phyloP scores from a whole-genome alignment of 208 protist genomes.

The Acanthamoeba healyi region DNA sequence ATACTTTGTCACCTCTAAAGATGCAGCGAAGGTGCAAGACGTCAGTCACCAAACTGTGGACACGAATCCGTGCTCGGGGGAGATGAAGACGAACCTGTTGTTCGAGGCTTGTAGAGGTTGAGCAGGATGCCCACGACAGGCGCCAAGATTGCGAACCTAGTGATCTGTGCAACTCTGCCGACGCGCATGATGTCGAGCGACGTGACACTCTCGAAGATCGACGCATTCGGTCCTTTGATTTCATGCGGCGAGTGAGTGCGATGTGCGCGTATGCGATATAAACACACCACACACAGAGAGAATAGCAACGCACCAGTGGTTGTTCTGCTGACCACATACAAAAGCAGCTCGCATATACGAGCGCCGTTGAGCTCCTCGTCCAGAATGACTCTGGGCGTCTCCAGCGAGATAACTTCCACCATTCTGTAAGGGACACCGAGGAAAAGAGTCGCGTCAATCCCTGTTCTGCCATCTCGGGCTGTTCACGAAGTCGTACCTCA shows the following conservation, averaged over 20 bases:
- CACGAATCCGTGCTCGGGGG: not conserved
- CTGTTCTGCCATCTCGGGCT: not conserved
- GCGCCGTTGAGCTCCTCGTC: conserved; percentile 63
- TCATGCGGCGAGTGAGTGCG: too few species aligned
- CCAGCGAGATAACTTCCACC: conserved; percentile 60
- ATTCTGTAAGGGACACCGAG: not conserved
- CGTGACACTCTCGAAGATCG: conserved; percentile 61
- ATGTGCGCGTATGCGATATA: too few species aligned
- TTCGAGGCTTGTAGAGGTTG: not conserved
- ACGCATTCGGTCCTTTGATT: conserved; percentile 16
- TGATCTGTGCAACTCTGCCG: conserved; percentile 18
- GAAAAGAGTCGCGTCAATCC: not conserved
- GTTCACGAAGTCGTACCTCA: not conserved
- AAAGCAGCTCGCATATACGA: conserved; percentile 39
- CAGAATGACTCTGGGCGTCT: conserved; percentile 30
- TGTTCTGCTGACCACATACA: conserved; percentile 41
- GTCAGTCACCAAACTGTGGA: not conserved
- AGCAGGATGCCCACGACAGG: conserved; percentile 73
- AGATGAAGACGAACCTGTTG: not conserved
- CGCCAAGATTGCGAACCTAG: conserved; percentile 22
- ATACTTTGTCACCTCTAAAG: not conserved
- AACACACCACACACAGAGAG: not conserved
- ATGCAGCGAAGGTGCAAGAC: not conserved
- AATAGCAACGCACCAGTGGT: not conserved
- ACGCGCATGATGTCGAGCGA: conserved; percentile 65